These are phyloP conservation scores for Beverwykella pulmonaria DNA, from an alignment of 495 filamentous ascomycete species.

Conservation along the genomic window DNA sequence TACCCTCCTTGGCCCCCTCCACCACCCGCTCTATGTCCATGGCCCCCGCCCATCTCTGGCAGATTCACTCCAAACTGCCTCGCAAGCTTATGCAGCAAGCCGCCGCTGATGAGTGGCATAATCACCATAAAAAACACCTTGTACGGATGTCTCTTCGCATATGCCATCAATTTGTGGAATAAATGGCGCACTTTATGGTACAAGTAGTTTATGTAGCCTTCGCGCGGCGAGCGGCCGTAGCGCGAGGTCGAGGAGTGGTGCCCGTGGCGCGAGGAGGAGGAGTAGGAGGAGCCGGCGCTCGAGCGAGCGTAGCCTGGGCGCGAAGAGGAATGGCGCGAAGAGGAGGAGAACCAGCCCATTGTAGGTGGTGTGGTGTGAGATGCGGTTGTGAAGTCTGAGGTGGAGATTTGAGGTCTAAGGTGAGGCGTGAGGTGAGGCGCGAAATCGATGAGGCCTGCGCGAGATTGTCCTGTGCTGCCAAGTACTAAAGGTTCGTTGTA, in stretches of 20 bases:
- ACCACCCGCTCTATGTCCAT: slow-evolving; percentile 40
- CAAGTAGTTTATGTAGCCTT: slow-evolving; percentile 71
- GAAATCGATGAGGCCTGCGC: not conserved
- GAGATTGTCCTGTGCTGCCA: too few species aligned
- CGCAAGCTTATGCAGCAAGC: slow-evolving; percentile 71
- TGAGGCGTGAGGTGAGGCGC: not conserved
- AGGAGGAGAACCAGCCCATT: slow-evolving; percentile 40
- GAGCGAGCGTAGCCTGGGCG: slow-evolving; percentile 35
- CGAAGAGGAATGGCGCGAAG: slow-evolving; percentile 26
- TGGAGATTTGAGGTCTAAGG: not conserved
- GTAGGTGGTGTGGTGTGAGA: not conserved
- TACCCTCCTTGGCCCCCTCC: slow-evolving; percentile 36
- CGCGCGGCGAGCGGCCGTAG: slow-evolving; percentile 72
- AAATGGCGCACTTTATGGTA: slow-evolving; percentile 71
- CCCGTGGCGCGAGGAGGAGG: slow-evolving; percentile 27
- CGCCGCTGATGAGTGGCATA: slow-evolving; percentile 80
- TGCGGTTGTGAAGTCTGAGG: not conserved
- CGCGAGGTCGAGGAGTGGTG: slow-evolving; percentile 59
- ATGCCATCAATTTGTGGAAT: slow-evolving; percentile 72
- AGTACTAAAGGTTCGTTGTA: not conserved
- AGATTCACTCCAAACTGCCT: slow-evolving; percentile 74
- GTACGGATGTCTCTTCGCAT: slow-evolving; percentile 74
- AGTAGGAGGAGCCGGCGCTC: slow-evolving; percentile 32
- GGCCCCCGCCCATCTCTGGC: slow-evolving; percentile 64
- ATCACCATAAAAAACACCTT: slow-evolving; percentile 85